Evolutionary conservation across 805 yeast genomes (phyloP).

Genomic region (Osmozyma mogii): DNA sequence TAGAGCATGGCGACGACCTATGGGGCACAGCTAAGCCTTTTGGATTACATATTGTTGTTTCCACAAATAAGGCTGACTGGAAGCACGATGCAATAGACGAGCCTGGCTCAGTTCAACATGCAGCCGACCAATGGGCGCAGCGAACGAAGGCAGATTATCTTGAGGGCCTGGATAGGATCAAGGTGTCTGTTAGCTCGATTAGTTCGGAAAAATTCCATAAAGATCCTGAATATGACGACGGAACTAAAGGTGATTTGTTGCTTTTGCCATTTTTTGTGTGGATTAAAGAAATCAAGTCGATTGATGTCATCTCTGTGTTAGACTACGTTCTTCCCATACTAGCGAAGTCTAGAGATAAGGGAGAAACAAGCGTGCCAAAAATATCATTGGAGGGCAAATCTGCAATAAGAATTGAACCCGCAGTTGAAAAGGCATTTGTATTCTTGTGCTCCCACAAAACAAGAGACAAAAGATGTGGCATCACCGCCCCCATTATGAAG

Average conservation of each 20-base stretch:
- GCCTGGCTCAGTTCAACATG: conserved; percentile 37
- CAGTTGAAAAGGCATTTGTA: conserved; percentile 37
- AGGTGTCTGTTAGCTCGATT: conserved; percentile 48
- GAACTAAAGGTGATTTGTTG: conserved; percentile 49
- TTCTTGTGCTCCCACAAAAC: conserved; percentile 85
- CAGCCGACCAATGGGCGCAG: conserved; percentile 31
- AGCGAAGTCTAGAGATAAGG: conserved; percentile 15
- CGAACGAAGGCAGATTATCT: no score
- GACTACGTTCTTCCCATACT: conserved; percentile 36
- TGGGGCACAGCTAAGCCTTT: conserved; percentile 69
- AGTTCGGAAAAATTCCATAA: conserved; percentile 38
- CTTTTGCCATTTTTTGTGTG: conserved; percentile 70
- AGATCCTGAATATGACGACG: conserved; percentile 32
- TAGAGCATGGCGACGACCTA: conserved; percentile 15
- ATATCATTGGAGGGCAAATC: conserved; percentile 3
- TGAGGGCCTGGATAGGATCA: no score
- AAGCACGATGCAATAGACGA: conserved; percentile 55
- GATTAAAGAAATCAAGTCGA: conserved; percentile 43
- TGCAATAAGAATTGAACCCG: conserved; percentile 19
- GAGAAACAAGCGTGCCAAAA: conserved; percentile 5
- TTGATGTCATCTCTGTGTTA: conserved; percentile 38
- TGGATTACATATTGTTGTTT: conserved; percentile 65
- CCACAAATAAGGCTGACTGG: conserved; percentile 88
- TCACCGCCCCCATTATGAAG: conserved; percentile 87
- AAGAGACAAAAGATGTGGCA: conserved; percentile 89